A percentile compares a stretch with the other conserved stretches of the same genome.
Conservation (phyloP, 345 rosid species). For the Corchorus olitorius region DNA sequence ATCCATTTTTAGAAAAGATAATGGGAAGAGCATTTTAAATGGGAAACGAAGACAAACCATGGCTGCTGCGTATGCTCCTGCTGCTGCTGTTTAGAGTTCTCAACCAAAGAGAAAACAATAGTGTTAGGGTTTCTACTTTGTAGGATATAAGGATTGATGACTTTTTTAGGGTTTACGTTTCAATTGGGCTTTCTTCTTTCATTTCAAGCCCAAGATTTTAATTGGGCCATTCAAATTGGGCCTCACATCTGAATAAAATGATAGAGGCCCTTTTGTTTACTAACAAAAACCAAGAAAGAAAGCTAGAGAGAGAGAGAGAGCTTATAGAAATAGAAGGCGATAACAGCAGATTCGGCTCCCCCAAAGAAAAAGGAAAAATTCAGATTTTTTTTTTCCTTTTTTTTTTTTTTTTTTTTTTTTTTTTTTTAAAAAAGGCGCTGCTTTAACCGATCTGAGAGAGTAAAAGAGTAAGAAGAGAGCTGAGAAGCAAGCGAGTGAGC, state of each 20-base stretch:
- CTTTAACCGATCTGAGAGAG: slow-evolving; percentile 4
- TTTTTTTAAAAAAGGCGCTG: slow-evolving; percentile 7
- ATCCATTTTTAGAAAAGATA: background rate
- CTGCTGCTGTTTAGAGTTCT: background rate
- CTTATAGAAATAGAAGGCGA: background rate
- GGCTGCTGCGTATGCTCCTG: slow-evolving; percentile 14
- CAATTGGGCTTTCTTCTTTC: background rate
- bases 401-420: background rate
- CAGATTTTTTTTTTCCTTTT: background rate
- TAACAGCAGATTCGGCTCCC: background rate
- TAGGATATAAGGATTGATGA: background rate
- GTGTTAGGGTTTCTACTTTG: background rate
- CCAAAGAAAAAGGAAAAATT: background rate
- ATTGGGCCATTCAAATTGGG: background rate
- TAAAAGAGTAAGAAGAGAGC: background rate
- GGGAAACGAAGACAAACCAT: slow-evolving; percentile 26
- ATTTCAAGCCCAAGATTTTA: background rate
- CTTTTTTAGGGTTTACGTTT: slow-evolving; percentile 14
- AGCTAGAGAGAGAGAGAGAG: background rate
- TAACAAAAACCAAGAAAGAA: background rate
- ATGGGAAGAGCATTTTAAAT: background rate
- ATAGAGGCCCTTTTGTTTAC: background rate
- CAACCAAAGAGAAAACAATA: background rate
- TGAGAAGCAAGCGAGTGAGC: background rate
- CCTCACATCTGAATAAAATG: background rate